phyloP scores from a whole-genome alignment of 192 early-diverging fungal genomes.

The Rhizophagus prolifer region DNA sequence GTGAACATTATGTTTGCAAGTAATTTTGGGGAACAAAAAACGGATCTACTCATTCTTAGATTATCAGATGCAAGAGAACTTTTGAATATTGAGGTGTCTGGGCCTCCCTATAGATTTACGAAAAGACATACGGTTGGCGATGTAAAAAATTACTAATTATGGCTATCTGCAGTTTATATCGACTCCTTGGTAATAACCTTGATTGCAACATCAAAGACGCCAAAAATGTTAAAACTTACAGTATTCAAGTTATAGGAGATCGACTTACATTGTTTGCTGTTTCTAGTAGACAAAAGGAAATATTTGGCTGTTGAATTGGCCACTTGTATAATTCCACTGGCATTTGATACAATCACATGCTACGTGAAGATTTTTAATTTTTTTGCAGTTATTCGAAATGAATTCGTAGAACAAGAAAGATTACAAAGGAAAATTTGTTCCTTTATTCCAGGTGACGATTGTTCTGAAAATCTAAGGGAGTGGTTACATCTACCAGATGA shows the following conservation, averaged over 20 bases:
- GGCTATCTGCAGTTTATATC: conserved; percentile 25
- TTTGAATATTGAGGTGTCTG: conserved; percentile 23
- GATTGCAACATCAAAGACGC: conserved; percentile 21
- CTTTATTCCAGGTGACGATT: neutral
- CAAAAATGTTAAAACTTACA: conserved; percentile 13
- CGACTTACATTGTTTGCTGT: conserved; percentile 22
- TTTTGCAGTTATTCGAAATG: conserved; percentile 13
- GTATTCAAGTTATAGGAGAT: conserved; percentile 22
- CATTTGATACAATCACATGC: neutral
- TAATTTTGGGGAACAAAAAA: conserved; percentile 14
- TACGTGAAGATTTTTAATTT: conserved; percentile 21
- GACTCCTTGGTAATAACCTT: conserved; percentile 19
- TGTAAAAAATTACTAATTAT: conserved; percentile 27
- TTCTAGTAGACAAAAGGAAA: conserved; percentile 14
- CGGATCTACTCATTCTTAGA: conserved; percentile 14
- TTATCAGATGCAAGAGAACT: conserved; percentile 14
- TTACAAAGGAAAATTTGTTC: neutral
- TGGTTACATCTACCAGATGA: no score
- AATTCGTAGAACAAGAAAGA: neutral
- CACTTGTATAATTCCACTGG: conserved; percentile 17
- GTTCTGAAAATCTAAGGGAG: neutral
- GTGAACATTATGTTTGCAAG: neutral
- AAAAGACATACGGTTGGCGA: conserved; percentile 24
- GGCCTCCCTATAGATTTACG: conserved; percentile 19
- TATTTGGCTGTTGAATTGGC: conserved; percentile 25